These are phyloP conservation scores for Stylosanthes scabra DNA, from an alignment of 331 rosid species.

Conservation along the genomic window DNA sequence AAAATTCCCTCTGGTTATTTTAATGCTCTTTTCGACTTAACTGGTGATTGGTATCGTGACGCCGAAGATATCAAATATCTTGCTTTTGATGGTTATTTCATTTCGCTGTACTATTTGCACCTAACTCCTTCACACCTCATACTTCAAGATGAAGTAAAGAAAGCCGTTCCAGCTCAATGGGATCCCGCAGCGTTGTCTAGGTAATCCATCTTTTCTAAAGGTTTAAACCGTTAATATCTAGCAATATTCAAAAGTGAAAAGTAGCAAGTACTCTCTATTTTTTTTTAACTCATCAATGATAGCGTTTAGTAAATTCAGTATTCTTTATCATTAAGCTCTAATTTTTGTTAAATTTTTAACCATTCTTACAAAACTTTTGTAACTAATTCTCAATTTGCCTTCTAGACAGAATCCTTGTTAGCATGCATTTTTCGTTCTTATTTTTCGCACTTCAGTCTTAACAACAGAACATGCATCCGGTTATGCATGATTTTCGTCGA, in stretches of 20 bases:
- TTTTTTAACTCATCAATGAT: background rate
- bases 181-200: slow-evolving; percentile 80
- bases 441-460: slow-evolving; percentile 1
- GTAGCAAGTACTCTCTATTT: background rate
- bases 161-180: slow-evolving; percentile 81
- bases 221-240: too few relatives aligned
- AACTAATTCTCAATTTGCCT: background rate
- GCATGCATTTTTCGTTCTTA: slow-evolving; percentile 5
- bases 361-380: background rate
- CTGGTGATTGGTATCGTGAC: slow-evolving; percentile 81
- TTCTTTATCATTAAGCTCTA: background rate
- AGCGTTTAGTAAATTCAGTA: background rate
- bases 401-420: slow-evolving; percentile 5
- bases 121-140: slow-evolving; percentile 66
- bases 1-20: slow-evolving; percentile 87
- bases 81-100: slow-evolving; percentile 82
- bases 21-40: slow-evolving; percentile 69
- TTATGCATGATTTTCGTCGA: slow-evolving; percentile 20
- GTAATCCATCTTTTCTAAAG: slow-evolving; percentile 32
- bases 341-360: background rate
- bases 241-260: background rate
- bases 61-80: slow-evolving; percentile 70
- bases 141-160: slow-evolving; percentile 66
- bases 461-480: background rate
- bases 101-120: slow-evolving; percentile 72